Conservation (phyloP, 768 basidiomycete species). For the Tremella mesenterica region DNA sequence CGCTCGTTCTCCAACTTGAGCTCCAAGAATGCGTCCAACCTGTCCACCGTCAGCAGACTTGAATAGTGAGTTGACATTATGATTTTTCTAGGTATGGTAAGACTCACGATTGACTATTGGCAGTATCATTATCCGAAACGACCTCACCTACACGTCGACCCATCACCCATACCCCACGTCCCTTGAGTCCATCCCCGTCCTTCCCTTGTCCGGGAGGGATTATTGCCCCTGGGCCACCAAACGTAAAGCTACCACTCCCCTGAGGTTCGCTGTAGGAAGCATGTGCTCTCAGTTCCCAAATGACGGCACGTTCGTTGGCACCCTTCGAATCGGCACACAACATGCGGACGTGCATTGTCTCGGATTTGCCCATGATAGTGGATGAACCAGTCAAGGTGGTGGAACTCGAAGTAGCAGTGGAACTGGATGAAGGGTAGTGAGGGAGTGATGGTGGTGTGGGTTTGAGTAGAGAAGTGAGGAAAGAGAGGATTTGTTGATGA, state of each 20-base stretch:
- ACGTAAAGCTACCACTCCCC: not conserved
- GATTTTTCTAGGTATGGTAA: not conserved
- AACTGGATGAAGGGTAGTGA: constrained; percentile 1
- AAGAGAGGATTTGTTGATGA: constrained; percentile 13
- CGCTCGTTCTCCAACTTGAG: constrained; percentile 81
- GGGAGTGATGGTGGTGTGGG: constrained; percentile 6
- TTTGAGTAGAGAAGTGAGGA: constrained; percentile 3
- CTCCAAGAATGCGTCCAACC: constrained; percentile 55
- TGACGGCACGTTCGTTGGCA: not conserved
- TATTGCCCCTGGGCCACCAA: constrained; percentile 7
- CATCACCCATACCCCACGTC: constrained; percentile 44
- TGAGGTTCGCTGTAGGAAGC: not conserved
- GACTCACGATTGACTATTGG: constrained; percentile 31
- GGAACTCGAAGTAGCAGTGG: not conserved
- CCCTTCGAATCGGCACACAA: constrained; percentile 1
- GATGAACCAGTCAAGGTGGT: constrained; percentile 2
- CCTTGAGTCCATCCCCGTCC: constrained; percentile 17
- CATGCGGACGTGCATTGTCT: constrained; percentile 25
- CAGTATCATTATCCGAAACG: constrained; percentile 7
- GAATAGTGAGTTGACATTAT: not conserved
- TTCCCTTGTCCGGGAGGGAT: constrained; percentile 3
- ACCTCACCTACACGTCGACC: constrained; percentile 26
- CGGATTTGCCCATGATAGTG: constrained; percentile 15
- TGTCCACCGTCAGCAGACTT: constrained; percentile 3
- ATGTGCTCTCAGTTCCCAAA: not conserved